Conservation (phyloP, 129 eudicot genomes). For the Escallonia herrerae region DNA sequence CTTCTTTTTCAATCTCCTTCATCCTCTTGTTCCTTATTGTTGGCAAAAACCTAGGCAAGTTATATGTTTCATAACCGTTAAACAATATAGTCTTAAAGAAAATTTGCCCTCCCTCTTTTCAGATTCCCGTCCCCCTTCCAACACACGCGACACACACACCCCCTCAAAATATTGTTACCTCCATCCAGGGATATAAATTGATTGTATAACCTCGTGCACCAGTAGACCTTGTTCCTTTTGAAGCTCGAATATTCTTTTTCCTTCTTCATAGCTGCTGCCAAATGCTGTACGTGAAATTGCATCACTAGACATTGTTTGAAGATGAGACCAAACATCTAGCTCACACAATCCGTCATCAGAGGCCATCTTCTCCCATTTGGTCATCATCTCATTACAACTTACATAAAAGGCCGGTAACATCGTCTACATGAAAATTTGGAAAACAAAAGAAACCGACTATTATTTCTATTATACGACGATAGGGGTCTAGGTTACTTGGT, state of each 20-base stretch:
- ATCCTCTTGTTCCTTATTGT: constrained; percentile 7
- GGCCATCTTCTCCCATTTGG: constrained; percentile 8
- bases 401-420: constrained; percentile 8
- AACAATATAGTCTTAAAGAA: no score
- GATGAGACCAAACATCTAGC: constrained; percentile 5
- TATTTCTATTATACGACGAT: no score
- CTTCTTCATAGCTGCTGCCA: constrained; percentile 17
- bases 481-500: no score
- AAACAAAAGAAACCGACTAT: no score
- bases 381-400: constrained; percentile 9
- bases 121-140: no score
- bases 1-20: background rate
- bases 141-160: no score
- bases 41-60: constrained; percentile 1
- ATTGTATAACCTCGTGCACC: background rate
- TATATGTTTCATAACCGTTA: no score
- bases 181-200: constrained; percentile 13
- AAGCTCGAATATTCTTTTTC: constrained; percentile 11
- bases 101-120: no score
- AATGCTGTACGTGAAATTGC: constrained; percentile 18
- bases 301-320: constrained; percentile 8
- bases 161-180: background rate
- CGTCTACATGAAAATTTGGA: background rate
- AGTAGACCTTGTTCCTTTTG: constrained; percentile 3
- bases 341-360: background rate